A percentile compares a stretch with the other conserved stretches of the same genome.
Conservation (phyloP, 2,329 filamentous ascomycete genomes). For the Cadophora luteo-olivacea region DNA sequence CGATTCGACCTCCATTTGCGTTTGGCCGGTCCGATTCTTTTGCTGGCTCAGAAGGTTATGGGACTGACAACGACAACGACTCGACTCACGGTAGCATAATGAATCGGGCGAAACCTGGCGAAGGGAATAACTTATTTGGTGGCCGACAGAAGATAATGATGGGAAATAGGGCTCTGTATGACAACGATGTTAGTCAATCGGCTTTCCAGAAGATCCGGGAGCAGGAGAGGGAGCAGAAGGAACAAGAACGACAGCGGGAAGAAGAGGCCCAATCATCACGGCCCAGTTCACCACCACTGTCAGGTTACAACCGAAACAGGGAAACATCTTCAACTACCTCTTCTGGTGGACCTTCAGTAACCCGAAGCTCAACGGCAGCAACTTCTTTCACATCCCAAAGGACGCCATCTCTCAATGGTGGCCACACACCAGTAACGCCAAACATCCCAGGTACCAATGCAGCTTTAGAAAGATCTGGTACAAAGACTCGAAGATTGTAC, state of each 20-base stretch:
- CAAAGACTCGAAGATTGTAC: conserved; percentile 78
- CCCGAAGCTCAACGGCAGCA: conserved; percentile 82
- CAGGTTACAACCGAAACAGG: conserved; percentile 74
- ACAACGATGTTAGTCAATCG: conserved; percentile 83
- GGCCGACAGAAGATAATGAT: conserved; percentile 95
- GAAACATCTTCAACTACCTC: conserved; percentile 89
- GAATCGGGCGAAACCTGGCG: conserved; percentile 79
- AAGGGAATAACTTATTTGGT: conserved; percentile 93
- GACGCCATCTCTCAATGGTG: conserved; percentile 59
- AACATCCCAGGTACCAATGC: conserved; percentile 47
- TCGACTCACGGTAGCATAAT: conserved; percentile 76
- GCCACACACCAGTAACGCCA: conserved; percentile 49
- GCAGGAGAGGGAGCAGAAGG: conserved; percentile 50
- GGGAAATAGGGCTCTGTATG: conserved; percentile 76
- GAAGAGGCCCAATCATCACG: conserved; percentile 49
- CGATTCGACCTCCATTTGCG: conserved; percentile 63
- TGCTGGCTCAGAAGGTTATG: conserved; percentile 63
- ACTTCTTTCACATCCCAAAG: conserved; percentile 85
- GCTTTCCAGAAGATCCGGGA: conserved; percentile 79
- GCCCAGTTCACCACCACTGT: conserved; percentile 62
- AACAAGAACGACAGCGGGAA: conserved; percentile 49
- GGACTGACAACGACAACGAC: conserved; percentile 74
- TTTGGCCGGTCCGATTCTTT: conserved; percentile 70
- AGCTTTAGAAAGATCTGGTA: conserved; percentile 67
- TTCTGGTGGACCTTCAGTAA: conserved; percentile 66